Base-by-base conservation (phyloP, 2,329 filamentous ascomycete genomes). In the Neonectria sp. region DNA sequence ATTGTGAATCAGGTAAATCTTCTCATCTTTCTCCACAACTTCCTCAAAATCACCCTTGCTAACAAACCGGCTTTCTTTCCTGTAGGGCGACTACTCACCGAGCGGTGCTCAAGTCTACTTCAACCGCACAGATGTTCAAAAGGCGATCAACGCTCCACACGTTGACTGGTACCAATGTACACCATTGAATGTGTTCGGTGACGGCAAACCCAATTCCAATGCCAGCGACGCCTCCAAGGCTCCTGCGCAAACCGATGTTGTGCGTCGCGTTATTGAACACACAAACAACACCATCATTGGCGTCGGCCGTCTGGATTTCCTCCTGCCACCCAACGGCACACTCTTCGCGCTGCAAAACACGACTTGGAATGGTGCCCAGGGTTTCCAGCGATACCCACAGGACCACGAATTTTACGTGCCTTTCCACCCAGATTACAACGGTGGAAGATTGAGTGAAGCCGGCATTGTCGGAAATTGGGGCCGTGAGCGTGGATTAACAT, bases 271-370 rank as follows among this genome's bases (percentile, higher is more conserved):
- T 2, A 78, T 79, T 3, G 76, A 79, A 55, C 68, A 73, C 31
- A 79, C 76, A 0, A 78, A 78, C 60, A 79, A 79, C 68, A 77
- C 76, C 21, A 78, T 79, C 25, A 78, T 79, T 6, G 77, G 75
- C 0, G 70, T 69, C 4, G 77, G 77, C 2, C 70, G 71, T 12
- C 68, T 79, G 2, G 93, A 95, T 79, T 92, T 86, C 76, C 85
- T 93, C 69, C 85, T 93, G 1, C 84, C 92, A 12, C 84, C 86
- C 75, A 92, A 93, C 77, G 93, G 93, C 21, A 93, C 92, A 0
- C 84, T 95, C 2, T 83, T 93, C 7, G 86, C 88, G 0, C 90
- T 95, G 56, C 92, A 95, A 76, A 95, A 95, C 81, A 93, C 94
- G 86, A 95, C 92, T 0, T 95, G 90, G 90, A 87, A 89, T 66